Evolutionary conservation across 345 rosid species (phyloP), one percentile per base, ranked within the genome.

Genomic region (Brassica juncea): DNA sequence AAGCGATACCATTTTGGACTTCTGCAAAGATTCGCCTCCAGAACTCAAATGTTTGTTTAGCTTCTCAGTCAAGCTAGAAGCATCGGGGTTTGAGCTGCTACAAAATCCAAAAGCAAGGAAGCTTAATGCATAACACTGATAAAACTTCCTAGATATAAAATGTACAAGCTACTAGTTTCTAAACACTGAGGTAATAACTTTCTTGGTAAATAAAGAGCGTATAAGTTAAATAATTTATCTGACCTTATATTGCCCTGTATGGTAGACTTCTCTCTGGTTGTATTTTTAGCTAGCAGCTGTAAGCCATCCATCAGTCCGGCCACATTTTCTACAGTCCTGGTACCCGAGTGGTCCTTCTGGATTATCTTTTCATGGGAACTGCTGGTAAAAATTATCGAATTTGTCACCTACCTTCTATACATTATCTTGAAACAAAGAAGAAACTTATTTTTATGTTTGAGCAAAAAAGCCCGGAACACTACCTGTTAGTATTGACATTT

Each of bases 21-120:
- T 88, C 68, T 16, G 72, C 59, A 72, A 47, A 57, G 86, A 74
- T 78, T 82, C 86, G 32, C 35, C 37, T 76, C 82, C 81, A 23
- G 83, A 82, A 86, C 59, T 66, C 76, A 62, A 70, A 76, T 78
- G 49, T 66, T 71, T 81, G 64, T 77, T 82, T 72, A 79, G 73
- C 79, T 83, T 85, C 77, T 80, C 86, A 78, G 62, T 68, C 68
- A 52, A 78, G 80, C 78, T 77, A 30, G 87, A 69, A 59, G 83
- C 62, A 86, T 73, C 78, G 6, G 69, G 78, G 73, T 74, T 82
- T 57, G 82, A 68, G 79, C 90, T 89, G 86, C 82, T 75, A 72
- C 54, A 3, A 49, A 49, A 61, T 39, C 60, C n/a, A 47, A 81
- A 61, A 32, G 39, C 57, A 74, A 27, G 52, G 42, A 69, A 60